These are phyloP conservation scores for Tranzscheliella williamsii DNA, from an alignment of 1,284 basidiomycete genomes.

Conservation along the genomic window DNA sequence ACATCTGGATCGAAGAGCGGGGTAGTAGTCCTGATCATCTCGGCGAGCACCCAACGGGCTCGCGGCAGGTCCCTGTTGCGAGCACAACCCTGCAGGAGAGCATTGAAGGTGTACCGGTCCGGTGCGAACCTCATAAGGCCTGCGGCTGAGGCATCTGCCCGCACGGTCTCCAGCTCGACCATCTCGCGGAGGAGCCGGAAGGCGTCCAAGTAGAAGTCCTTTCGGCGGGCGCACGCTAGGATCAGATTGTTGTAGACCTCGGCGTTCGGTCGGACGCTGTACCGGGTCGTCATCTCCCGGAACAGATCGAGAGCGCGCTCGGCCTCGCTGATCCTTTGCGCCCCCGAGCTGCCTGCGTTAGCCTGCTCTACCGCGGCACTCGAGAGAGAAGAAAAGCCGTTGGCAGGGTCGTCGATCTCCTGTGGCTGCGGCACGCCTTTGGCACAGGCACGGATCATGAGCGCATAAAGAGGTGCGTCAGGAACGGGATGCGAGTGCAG, in stretches of 20 bases:
- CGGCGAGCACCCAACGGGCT: constrained; percentile 86
- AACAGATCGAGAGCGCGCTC: constrained; percentile 91
- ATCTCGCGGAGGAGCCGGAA: constrained; percentile 66
- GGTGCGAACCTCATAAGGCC: constrained; percentile 66
- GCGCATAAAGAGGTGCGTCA: constrained; percentile 73
- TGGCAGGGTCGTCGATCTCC: constrained; percentile 44
- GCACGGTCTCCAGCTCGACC: constrained; percentile 73
- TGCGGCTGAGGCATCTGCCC: constrained; percentile 69
- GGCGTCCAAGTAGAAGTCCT: constrained; percentile 50
- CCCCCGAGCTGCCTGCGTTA: not conserved
- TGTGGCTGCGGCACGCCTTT: constrained; percentile 64
- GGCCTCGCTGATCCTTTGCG: constrained; percentile 68
- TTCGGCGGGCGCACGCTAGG: constrained; percentile 68
- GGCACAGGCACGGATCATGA: constrained; percentile 87
- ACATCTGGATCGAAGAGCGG: constrained; percentile 23
- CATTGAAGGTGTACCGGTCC: constrained; percentile 74
- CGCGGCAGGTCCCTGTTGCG: constrained; percentile 78
- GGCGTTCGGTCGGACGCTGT: constrained; percentile 69
- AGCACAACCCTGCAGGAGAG: constrained; percentile 85
- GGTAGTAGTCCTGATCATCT: constrained; percentile 68
- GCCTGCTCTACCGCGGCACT: not conserved
- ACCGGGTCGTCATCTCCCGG: constrained; percentile 80
- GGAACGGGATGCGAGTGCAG: constrained; percentile 86
- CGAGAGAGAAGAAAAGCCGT: not conserved
- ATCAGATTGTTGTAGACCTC: constrained; percentile 82